Percentiles rank a stretch among this genome's conserved stretches.
These are phyloP conservation scores for Aspergillus thermomutatus DNA, from an alignment of 2,329 filamentous ascomycete genomes.

Conservation along the genomic window DNA sequence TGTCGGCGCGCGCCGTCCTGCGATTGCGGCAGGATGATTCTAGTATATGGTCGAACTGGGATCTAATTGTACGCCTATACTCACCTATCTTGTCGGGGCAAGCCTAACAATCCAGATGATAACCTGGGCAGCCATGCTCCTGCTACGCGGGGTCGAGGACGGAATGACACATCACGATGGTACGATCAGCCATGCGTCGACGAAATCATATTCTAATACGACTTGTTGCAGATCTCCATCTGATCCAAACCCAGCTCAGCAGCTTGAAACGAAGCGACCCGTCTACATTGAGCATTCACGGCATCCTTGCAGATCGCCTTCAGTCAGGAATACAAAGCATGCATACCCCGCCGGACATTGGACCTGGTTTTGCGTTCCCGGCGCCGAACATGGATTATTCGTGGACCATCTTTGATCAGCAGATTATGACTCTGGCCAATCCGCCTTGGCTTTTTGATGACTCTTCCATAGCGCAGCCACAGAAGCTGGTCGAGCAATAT, in stretches of 20 bases:
- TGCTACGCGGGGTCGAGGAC: slow-evolving; percentile 26
- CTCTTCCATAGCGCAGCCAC: neutral
- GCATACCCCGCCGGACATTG: slow-evolving; percentile 27
- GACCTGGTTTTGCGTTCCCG: slow-evolving; percentile 17
- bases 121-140: slow-evolving; percentile 26
- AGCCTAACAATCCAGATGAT: slow-evolving; percentile 21
- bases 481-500: neutral
- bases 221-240: slow-evolving; percentile 15
- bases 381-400: slow-evolving; percentile 20
- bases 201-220: neutral
- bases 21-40: slow-evolving; percentile 26
- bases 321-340: slow-evolving; percentile 27
- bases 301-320: slow-evolving; percentile 22
- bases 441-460: slow-evolving; percentile 26
- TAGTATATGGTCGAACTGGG: slow-evolving; percentile 33
- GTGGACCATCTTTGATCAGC: slow-evolving; percentile 31
- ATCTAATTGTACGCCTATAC: slow-evolving; percentile 21
- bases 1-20: slow-evolving; percentile 28
- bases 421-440: slow-evolving; percentile 28
- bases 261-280: slow-evolving; percentile 21
- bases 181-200: slow-evolving; percentile 3
- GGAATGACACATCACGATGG: slow-evolving; percentile 28
- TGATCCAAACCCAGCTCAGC: slow-evolving; percentile 25
- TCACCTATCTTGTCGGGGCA: neutral
- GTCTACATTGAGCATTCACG: slow-evolving; percentile 23